These are phyloP conservation scores for Nigrospora sphaerica DNA, from an alignment of 2,329 filamentous ascomycete species.

Conservation along the genomic window DNA sequence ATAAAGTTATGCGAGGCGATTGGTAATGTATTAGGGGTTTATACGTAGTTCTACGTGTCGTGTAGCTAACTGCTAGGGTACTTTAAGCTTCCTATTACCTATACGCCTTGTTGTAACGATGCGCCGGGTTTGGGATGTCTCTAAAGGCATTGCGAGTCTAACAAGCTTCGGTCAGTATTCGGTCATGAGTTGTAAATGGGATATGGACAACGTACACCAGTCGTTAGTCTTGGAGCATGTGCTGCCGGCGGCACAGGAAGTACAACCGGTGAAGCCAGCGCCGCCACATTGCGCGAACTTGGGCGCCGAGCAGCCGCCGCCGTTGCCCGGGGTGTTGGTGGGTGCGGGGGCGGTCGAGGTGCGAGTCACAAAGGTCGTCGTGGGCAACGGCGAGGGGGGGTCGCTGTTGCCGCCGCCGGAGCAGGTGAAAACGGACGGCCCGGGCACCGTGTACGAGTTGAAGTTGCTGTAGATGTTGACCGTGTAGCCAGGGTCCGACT, in stretches of 20 bases:
- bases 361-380: background rate
- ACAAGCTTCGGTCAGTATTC: background rate
- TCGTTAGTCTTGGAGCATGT: slow-evolving; percentile 1
- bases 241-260: background rate
- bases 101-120: too few relatives aligned
- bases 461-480: slow-evolving; percentile 29
- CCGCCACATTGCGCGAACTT: slow-evolving; percentile 1
- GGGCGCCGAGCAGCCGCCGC: background rate
- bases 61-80: too few relatives aligned
- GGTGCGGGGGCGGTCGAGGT: background rate
- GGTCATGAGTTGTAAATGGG: background rate
- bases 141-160: background rate
- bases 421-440: slow-evolving; percentile 9
- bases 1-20: too few relatives aligned
- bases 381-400: background rate
- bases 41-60: too few relatives aligned
- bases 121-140: too few relatives aligned
- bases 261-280: background rate
- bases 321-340: background rate
- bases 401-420: too few relatives aligned
- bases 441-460: slow-evolving; percentile 24
- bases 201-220: background rate
- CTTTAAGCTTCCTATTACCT: too few relatives aligned
- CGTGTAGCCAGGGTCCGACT: slow-evolving; percentile 32
- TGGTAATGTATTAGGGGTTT: too few relatives aligned